Evolutionary conservation across 305 asterid species (phyloP).

Genomic region (Fraxinus platypoda): DNA sequence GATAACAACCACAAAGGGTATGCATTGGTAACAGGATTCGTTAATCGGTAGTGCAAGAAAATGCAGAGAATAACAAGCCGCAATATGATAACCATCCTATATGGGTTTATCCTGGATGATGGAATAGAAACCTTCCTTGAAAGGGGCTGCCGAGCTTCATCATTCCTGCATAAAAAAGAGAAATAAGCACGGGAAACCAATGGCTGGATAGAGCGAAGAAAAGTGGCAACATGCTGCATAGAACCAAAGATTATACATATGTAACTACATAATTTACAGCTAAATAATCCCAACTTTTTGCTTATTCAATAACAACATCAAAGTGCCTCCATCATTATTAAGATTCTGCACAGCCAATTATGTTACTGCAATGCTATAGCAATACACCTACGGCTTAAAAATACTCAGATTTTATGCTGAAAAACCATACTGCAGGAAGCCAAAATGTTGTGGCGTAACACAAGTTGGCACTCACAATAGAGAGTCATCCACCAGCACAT

Average conservation of each 20-base stretch:
- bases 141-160: slow-evolving; percentile 98
- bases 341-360: slow-evolving; percentile 13
- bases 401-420: slow-evolving; percentile 11
- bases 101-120: slow-evolving; percentile 94
- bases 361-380: background rate
- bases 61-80: slow-evolving; percentile 85
- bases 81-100: slow-evolving; percentile 93
- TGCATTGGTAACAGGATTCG: slow-evolving; percentile 94
- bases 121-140: slow-evolving; percentile 98
- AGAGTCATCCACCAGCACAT: slow-evolving; percentile 82
- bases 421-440: background rate
- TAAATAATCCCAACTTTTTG: background rate
- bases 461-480: slow-evolving; percentile 59
- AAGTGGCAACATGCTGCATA: background rate
- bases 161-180: slow-evolving; percentile 64
- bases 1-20: slow-evolving; percentile 87
- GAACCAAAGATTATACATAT: background rate
- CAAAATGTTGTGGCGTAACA: background rate
- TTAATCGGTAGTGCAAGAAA: slow-evolving; percentile 91
- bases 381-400: background rate
- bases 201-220: slow-evolving; percentile 13
- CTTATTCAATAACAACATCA: background rate
- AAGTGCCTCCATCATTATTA: slow-evolving; percentile 1
- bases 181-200: slow-evolving; percentile 15
- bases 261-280: background rate